These are phyloP conservation scores for Zopfochytrium polystomum DNA, from an alignment of 371 early-diverging fungal species.

Conservation along the genomic window DNA sequence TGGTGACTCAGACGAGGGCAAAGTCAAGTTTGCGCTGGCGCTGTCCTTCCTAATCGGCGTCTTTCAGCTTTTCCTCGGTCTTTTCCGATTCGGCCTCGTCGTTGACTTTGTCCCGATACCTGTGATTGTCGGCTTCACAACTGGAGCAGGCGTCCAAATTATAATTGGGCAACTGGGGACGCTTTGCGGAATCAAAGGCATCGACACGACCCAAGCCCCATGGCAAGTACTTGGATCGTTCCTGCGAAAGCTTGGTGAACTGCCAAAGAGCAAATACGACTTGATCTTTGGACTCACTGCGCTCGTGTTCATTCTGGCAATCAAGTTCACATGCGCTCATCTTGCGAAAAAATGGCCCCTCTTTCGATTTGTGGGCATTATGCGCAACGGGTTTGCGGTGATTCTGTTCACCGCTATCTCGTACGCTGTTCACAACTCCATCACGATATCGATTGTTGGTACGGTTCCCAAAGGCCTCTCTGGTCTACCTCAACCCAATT, in stretches of 20 bases:
- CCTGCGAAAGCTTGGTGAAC: background rate
- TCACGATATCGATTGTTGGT: constrained; percentile 56
- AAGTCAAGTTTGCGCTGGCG: constrained; percentile 55
- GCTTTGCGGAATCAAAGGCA: constrained; percentile 67
- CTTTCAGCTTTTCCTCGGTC: constrained; percentile 60
- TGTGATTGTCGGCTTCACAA: constrained; percentile 39
- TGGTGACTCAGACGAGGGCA: constrained; percentile 39
- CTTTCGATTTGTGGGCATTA: constrained; percentile 55
- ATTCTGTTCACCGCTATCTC: constrained; percentile 70
- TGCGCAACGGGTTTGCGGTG: constrained; percentile 70
- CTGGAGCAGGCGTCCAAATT: constrained; percentile 51
- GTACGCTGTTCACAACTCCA: constrained; percentile 55
- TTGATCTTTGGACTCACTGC: constrained; percentile 59
- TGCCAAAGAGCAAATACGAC: constrained; percentile 45
- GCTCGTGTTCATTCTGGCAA: constrained; percentile 48
- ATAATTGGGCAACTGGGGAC: constrained; percentile 73
- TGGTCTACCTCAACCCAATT: constrained; percentile 3
- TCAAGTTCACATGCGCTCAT: constrained; percentile 39
- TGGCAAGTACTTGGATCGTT: constrained; percentile 47
- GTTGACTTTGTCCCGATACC: constrained; percentile 59
- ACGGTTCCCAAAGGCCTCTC: constrained; percentile 69
- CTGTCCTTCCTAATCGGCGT: constrained; percentile 68
- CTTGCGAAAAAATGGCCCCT: constrained; percentile 42
- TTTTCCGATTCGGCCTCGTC: constrained; percentile 73
- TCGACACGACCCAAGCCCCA: constrained; percentile 58